Conservation (phyloP, 352 stramenopile species). For the Phytophthora idaei region DNA sequence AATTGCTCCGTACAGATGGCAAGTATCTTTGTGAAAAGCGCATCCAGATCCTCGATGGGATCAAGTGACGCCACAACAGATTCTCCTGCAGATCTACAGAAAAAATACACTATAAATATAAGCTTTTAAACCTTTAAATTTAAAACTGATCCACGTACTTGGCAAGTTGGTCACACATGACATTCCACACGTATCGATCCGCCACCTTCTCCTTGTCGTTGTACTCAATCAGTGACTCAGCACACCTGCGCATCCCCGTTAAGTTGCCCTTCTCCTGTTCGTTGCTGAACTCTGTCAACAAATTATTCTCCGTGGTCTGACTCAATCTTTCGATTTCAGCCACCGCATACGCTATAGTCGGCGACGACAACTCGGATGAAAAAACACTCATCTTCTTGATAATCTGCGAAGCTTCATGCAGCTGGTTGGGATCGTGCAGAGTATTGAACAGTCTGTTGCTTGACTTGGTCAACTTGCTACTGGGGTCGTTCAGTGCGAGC, state of each 20-base stretch:
- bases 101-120: neutral
- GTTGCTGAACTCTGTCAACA: slow-evolving; percentile 76
- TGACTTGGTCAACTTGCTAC: slow-evolving; percentile 53
- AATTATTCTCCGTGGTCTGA: slow-evolving; percentile 75
- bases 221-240: slow-evolving; percentile 78
- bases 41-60: slow-evolving; percentile 69
- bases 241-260: slow-evolving; percentile 60
- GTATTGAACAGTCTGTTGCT: slow-evolving; percentile 72
- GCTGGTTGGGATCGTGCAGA: slow-evolving; percentile 68
- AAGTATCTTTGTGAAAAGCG: slow-evolving; percentile 60
- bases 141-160: slow-evolving; percentile 33
- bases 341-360: slow-evolving; percentile 59
- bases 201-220: slow-evolving; percentile 85
- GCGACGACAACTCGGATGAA: slow-evolving; percentile 70
- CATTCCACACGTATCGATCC: slow-evolving; percentile 86
- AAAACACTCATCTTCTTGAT: slow-evolving; percentile 81
- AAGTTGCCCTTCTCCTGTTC: slow-evolving; percentile 65
- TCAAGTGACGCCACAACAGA: slow-evolving; percentile 41
- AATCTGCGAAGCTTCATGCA: slow-evolving; percentile 69
- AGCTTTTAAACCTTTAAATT: neutral
- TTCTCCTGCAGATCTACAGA: slow-evolving; percentile 28
- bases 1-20: slow-evolving; percentile 78
- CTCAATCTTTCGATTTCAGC: slow-evolving; percentile 75
- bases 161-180: slow-evolving; percentile 74
- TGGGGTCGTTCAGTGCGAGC: slow-evolving; percentile 70